phyloP scores from a whole-genome alignment of 139 green algal genomes.

The Medakamo hakoo region DNA sequence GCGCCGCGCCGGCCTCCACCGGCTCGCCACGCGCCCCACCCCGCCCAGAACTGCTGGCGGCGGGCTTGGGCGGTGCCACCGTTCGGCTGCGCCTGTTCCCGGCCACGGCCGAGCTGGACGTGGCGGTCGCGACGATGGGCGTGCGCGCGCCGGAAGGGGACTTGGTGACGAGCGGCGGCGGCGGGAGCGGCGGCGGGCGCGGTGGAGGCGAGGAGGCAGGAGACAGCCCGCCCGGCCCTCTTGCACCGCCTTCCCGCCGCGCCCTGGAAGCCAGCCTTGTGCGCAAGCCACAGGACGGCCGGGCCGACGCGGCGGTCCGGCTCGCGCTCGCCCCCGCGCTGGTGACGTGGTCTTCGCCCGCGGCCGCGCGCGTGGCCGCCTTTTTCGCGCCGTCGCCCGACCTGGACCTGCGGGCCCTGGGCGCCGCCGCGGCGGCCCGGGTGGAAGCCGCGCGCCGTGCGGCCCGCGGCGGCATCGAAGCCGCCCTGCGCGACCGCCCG shows the following conservation, averaged over 20 bases:
- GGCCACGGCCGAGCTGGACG: slow-evolving; percentile 20
- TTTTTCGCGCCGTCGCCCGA: slow-evolving; percentile 55
- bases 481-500: slow-evolving; percentile 23
- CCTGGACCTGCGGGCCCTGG: slow-evolving; percentile 28
- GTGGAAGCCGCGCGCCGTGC: slow-evolving; percentile 33
- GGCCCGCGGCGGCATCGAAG: slow-evolving; percentile 31
- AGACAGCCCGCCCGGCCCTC: too few species aligned
- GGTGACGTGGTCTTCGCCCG: slow-evolving; percentile 51
- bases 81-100: slow-evolving; percentile 22
- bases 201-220: too few species aligned
- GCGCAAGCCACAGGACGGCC: slow-evolving; percentile 50
- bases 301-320: slow-evolving; percentile 38
- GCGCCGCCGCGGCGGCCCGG: slow-evolving; percentile 25
- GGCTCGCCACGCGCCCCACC: too few species aligned
- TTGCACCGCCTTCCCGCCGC: not conserved
- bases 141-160: slow-evolving; percentile 37
- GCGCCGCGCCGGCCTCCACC: too few species aligned
- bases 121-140: slow-evolving; percentile 37
- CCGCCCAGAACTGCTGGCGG: slow-evolving; percentile 18
- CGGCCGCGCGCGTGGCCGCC: slow-evolving; percentile 30
- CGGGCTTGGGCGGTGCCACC: slow-evolving; percentile 14
- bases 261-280: slow-evolving; percentile 27
- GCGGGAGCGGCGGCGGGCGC: too few species aligned
- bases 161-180: slow-evolving; percentile 39
- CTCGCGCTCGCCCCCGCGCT: slow-evolving; percentile 53